phyloP scores from a whole-genome alignment of 139 green algal species.

The Astrephomene gubernaculifera region DNA sequence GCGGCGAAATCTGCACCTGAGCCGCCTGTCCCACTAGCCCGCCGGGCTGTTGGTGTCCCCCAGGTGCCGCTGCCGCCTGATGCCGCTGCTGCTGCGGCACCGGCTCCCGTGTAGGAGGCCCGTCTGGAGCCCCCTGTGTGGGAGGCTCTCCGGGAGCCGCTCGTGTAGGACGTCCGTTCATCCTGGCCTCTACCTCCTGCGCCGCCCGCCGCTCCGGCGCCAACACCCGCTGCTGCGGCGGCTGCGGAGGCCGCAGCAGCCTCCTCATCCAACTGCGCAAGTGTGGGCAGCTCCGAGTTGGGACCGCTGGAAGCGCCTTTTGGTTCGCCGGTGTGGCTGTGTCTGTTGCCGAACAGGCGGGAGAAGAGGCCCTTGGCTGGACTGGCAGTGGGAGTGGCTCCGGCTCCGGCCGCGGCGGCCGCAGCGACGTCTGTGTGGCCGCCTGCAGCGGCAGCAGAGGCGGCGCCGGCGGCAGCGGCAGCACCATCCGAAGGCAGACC shows the following conservation, averaged over 20 bases:
- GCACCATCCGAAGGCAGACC: neutral
- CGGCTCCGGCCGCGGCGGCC: neutral
- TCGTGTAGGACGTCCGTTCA: neutral
- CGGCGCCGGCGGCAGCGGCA: neutral
- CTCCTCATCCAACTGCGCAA: slow-evolving; percentile 19
- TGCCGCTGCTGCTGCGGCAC: neutral
- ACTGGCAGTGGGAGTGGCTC: neutral
- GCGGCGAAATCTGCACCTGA: too few relatives aligned
- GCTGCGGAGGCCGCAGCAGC: neutral
- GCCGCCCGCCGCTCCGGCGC: neutral
- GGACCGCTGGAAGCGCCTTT: neutral
- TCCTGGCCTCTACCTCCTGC: neutral
- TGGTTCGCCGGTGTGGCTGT: neutral
- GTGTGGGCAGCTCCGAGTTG: slow-evolving; percentile 7
- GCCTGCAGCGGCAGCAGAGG: neutral
- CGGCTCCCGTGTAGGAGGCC: too few relatives aligned
- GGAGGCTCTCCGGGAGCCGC: too few relatives aligned
- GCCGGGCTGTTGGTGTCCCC: too few relatives aligned
- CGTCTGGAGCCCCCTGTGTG: too few relatives aligned
- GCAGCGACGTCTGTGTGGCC: too few relatives aligned
- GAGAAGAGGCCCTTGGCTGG: slow-evolving; percentile 12
- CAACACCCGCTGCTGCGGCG: neutral
- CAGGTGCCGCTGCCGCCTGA: too few relatives aligned
- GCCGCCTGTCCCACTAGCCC: too few relatives aligned
- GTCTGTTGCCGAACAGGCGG: neutral